phyloP scores from a whole-genome alignment of 306 rosid species.

The Trifolium fragiferum region DNA sequence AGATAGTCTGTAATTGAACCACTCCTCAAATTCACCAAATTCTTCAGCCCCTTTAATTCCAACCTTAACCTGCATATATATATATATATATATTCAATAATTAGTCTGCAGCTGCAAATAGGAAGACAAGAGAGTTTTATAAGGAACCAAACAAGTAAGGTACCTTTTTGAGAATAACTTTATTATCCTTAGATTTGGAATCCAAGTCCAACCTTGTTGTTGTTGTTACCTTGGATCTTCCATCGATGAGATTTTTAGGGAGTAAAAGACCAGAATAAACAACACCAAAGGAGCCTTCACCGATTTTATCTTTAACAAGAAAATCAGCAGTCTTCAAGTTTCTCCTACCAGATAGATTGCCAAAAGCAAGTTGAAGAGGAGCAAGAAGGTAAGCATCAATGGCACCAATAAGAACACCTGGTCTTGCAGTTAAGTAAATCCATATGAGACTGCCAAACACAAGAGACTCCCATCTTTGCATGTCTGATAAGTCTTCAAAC shows the following conservation, averaged over 20 bases:
- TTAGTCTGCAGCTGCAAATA: too few species aligned
- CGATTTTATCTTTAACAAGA: conserved; percentile 74
- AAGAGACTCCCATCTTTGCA: conserved; percentile 68
- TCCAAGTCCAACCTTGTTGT: conserved; percentile 46
- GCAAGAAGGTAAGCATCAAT: conserved; percentile 90
- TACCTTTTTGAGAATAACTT: conserved; percentile 94
- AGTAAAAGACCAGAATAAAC: conserved; percentile 79
- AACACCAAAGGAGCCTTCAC: conserved; percentile 93
- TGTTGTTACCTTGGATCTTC: too few species aligned
- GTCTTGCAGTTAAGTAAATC: conserved; percentile 89
- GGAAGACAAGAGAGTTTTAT: background rate
- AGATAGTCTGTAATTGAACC: conserved; percentile 93
- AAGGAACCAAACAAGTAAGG: too few species aligned
- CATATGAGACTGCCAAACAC: conserved; percentile 68
- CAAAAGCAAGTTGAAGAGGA: conserved; percentile 79
- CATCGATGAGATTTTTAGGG: conserved; percentile 61
- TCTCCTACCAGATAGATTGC: conserved; percentile 72
- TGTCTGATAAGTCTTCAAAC: conserved; percentile 59
- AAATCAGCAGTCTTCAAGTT: conserved; percentile 71
- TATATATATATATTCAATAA: too few species aligned
- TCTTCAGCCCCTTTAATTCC: conserved; percentile 78
- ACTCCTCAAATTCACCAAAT: conserved; percentile 85
- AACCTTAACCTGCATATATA: conserved; percentile 81
- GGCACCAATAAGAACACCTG: conserved; percentile 92
- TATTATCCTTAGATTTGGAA: conserved; percentile 66